phyloP scores from a whole-genome alignment of 139 green algal genomes.

The Picochlorum costavermella region DNA sequence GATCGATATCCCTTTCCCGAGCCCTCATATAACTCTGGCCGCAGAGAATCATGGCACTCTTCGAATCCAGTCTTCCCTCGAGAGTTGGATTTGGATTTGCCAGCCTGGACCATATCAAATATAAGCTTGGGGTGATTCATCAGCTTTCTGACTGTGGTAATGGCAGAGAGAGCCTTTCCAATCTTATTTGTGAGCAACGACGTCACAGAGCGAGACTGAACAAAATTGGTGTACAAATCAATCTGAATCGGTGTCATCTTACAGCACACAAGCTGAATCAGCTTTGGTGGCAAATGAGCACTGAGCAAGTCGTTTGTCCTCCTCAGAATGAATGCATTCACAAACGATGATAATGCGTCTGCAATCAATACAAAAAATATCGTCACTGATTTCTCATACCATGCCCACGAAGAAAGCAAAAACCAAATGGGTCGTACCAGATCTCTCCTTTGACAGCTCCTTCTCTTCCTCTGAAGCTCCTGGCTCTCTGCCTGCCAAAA shows the following conservation, averaged over 20 bases:
- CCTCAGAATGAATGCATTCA: slow-evolving; percentile 96
- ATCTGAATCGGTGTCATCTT: slow-evolving; percentile 76
- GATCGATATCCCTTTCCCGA: slow-evolving; percentile 45
- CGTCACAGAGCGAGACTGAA: slow-evolving; percentile 71
- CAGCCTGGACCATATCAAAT: slow-evolving; percentile 50
- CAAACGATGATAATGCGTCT: slow-evolving; percentile 72
- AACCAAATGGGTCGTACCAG: not conserved
- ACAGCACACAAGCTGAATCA: slow-evolving; percentile 95
- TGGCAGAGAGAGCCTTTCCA: slow-evolving; percentile 67
- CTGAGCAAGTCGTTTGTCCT: slow-evolving; percentile 92
- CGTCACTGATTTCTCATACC: too few relatives aligned
- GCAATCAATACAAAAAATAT: too few relatives aligned
- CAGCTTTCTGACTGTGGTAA: slow-evolving; percentile 93
- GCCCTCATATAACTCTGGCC: slow-evolving; percentile 71
- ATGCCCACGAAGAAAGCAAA: too few relatives aligned
- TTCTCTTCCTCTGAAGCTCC: slow-evolving; percentile 59
- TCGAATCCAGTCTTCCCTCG: slow-evolving; percentile 61
- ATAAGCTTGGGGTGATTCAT: slow-evolving; percentile 97
- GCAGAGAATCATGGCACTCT: slow-evolving; percentile 65
- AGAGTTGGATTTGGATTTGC: not conserved
- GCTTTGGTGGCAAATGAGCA: slow-evolving; percentile 94
- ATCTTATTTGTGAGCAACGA: slow-evolving; percentile 51
- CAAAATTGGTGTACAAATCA: slow-evolving; percentile 85
- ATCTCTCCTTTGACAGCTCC: slow-evolving; percentile 49
- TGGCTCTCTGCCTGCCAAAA: slow-evolving; percentile 78